These are phyloP conservation scores for Sesbania bispinosa DNA, from an alignment of 306 rosid genomes.

Conservation along the genomic window DNA sequence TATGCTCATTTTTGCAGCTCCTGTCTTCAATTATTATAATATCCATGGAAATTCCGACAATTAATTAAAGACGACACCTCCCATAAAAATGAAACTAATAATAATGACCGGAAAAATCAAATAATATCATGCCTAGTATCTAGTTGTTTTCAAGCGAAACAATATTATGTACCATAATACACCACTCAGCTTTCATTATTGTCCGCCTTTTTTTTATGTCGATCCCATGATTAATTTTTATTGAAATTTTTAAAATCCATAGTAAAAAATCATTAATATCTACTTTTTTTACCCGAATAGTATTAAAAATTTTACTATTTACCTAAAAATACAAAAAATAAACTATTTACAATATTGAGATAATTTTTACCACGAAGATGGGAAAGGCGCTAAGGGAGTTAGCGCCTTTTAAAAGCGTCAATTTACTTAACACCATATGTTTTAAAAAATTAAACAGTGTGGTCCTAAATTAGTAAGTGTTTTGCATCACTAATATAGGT, in stretches of 20 bases:
- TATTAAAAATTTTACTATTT: too few species aligned
- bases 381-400: too few species aligned
- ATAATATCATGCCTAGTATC: neutral
- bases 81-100: neutral
- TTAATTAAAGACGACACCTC: neutral
- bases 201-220: neutral
- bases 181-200: neutral
- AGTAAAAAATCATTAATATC: neutral
- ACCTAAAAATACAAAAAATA: too few species aligned
- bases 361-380: too few species aligned
- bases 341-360: too few species aligned
- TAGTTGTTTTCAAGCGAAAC: conserved; percentile 35
- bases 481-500: too few species aligned
- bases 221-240: neutral
- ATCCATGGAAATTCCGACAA: neutral
- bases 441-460: too few species aligned
- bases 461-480: too few species aligned
- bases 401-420: too few species aligned
- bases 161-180: conserved; percentile 15
- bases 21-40: conserved; percentile 26
- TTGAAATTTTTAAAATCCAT: neutral
- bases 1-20: neutral
- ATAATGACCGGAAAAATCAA: neutral
- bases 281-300: too few species aligned
- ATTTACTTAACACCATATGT: too few species aligned